These are phyloP conservation scores for Citrus maxima DNA, from an alignment of 345 rosid species.

Conservation along the genomic window DNA sequence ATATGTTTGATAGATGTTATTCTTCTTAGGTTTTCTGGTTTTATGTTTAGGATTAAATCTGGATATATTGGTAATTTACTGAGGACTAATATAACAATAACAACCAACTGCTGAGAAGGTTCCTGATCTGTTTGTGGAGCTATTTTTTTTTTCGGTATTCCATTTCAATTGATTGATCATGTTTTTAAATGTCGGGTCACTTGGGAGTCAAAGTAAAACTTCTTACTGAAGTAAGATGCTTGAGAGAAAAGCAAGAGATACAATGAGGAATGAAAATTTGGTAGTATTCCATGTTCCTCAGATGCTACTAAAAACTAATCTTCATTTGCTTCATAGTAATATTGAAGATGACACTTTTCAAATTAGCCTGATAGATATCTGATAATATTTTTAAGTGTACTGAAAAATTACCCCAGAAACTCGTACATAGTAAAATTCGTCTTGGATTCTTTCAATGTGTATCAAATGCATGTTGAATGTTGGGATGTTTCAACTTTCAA, in stretches of 20 bases:
- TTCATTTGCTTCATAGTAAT: background rate
- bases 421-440: no score
- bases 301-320: background rate
- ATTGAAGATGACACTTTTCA: background rate
- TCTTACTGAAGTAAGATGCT: background rate
- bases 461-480: background rate
- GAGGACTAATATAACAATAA: background rate
- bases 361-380: background rate
- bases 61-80: background rate
- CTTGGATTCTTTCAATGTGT: no score
- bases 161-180: background rate
- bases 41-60: background rate
- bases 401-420: background rate
- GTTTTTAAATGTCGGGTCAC: background rate
- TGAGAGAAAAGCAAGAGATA: background rate
- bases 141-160: background rate
- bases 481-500: background rate
- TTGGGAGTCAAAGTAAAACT: background rate
- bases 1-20: background rate
- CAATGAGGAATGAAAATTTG: background rate
- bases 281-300: background rate
- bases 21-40: background rate
- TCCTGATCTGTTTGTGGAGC: background rate
- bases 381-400: background rate
- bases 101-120: background rate